Evolutionary conservation across 257 asterid genomes (phyloP).

Genomic region (Plantago elongata): DNA sequence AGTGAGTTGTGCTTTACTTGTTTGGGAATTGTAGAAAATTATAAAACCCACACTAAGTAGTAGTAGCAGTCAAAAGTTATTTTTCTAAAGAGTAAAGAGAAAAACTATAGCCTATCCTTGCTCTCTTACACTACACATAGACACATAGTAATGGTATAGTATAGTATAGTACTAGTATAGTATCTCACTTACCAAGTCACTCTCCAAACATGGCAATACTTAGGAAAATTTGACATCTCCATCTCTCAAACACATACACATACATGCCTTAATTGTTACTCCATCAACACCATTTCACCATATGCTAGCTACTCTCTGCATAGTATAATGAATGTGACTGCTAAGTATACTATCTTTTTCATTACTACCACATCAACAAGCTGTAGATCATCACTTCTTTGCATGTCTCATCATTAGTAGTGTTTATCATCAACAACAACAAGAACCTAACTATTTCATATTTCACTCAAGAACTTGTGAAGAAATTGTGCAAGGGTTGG

Average conservation of each 20-base stretch:
- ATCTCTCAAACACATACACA: not conserved
- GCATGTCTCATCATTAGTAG: no score
- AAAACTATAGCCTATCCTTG: slow-evolving; percentile 19
- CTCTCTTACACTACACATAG: slow-evolving; percentile 20
- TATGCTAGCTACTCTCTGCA: not conserved
- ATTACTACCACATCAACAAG: not conserved
- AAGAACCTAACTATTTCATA: no score
- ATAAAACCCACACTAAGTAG: slow-evolving; percentile 1
- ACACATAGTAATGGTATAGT: not conserved
- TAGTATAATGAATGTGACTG: not conserved
- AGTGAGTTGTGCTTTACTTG: slow-evolving; percentile 22
- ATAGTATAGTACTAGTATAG: no score
- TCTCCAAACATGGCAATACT: slow-evolving; percentile 39
- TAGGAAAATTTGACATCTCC: slow-evolving; percentile 21
- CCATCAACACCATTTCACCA: not conserved
- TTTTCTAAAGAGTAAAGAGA: not conserved
- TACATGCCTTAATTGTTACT: not conserved
- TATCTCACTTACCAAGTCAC: not conserved
- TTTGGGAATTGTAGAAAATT: slow-evolving; percentile 28
- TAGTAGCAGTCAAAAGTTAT: no score
- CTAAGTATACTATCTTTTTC: not conserved
- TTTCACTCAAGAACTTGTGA: no score
- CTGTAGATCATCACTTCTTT: no score
- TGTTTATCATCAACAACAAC: no score
- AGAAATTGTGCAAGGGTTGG: no score